These are phyloP conservation scores for Serendipita sp. DNA, from an alignment of 768 basidiomycete genomes.

Conservation along the genomic window DNA sequence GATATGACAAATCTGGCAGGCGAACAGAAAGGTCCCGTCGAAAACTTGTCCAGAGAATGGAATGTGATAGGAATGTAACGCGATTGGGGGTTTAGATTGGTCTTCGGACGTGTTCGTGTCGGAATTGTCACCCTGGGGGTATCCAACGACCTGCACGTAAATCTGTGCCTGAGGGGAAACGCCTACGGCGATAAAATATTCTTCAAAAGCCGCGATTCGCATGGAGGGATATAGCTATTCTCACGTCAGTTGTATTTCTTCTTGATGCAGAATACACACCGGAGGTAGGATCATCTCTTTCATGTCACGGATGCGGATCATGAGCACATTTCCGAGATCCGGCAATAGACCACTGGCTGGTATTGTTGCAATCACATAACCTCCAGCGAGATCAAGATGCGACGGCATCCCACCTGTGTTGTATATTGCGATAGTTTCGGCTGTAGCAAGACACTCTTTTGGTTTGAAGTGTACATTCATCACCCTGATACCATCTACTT, in stretches of 20 bases:
- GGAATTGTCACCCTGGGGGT: background rate
- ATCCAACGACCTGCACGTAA: conserved; percentile 3
- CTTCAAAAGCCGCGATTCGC: conserved; percentile 1
- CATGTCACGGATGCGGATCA: background rate
- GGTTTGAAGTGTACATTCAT: background rate
- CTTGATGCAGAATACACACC: background rate
- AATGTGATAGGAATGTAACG: background rate
- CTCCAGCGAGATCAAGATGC: conserved; percentile 2
- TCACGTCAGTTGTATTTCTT: background rate
- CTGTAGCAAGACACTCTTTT: background rate
- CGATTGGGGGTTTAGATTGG: background rate
- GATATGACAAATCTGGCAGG: background rate
- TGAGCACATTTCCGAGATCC: background rate
- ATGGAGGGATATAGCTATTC: background rate
- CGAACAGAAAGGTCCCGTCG: background rate
- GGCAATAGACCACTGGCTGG: background rate
- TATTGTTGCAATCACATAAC: background rate
- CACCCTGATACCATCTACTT: background rate
- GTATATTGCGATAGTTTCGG: background rate
- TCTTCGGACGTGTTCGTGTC: background rate
- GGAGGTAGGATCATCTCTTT: background rate
- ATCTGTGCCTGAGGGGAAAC: background rate
- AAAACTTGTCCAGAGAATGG: background rate
- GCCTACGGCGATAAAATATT: background rate
- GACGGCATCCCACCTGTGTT: background rate